Percentiles rank a stretch among this genome's conserved stretches.
phyloP scores from a whole-genome alignment of 225 moss, liverwort and hornwort genomes.

The Pseudoscleropodium purum region DNA sequence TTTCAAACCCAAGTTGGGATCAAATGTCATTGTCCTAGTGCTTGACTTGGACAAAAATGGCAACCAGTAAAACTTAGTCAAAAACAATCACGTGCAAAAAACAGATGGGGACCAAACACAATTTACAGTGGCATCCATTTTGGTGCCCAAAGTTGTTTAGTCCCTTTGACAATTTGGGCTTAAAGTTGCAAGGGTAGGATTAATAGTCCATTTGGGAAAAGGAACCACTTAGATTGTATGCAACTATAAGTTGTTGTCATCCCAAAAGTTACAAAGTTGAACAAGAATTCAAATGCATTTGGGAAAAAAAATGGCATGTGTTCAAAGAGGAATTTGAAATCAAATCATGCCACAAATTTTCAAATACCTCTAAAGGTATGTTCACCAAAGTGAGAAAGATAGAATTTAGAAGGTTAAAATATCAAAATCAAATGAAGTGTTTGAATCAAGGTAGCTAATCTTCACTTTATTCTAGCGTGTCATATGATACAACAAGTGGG shows the following conservation, averaged over 20 bases:
- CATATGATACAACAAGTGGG: background rate
- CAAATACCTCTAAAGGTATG: background rate
- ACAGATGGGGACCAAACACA: background rate
- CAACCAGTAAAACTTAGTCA: too few relatives aligned
- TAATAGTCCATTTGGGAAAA: background rate
- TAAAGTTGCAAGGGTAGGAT: background rate
- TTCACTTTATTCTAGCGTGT: background rate
- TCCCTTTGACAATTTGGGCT: background rate
- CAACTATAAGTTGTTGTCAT: background rate
- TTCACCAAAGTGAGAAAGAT: background rate
- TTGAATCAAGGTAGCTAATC: background rate
- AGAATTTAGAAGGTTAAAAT: background rate
- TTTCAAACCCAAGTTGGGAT: background rate
- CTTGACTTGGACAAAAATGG: background rate
- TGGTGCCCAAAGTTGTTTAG: background rate
- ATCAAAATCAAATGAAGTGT: background rate
- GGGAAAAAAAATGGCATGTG: background rate
- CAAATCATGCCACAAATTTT: rapidly evolving
- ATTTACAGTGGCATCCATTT: background rate
- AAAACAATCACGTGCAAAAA: background rate
- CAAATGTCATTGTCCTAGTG: background rate
- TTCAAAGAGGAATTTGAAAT: background rate
- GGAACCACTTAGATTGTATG: background rate
- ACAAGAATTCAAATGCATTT: background rate
- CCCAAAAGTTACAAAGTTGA: background rate